Conservation (phyloP, 225 moss, liverwort and hornwort species). For the Polytrichum commune region DNA sequence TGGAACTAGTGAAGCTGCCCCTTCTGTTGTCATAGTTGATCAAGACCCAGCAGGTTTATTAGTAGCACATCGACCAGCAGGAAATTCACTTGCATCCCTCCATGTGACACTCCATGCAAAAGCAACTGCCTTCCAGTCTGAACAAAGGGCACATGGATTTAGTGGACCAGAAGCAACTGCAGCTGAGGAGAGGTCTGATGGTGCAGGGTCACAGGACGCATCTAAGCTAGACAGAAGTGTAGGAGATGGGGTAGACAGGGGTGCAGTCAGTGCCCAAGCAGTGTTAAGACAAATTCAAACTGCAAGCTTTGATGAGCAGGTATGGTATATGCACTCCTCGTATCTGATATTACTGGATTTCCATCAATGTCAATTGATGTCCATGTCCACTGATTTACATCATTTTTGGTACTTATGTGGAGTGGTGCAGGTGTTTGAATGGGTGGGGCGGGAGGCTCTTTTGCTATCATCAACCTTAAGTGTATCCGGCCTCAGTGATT, state of each 20-base stretch:
- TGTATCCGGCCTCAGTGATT: slow-evolving; percentile 86
- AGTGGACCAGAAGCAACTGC: slow-evolving; percentile 10
- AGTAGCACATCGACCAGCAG: slow-evolving; percentile 59
- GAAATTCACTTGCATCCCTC: slow-evolving; percentile 64
- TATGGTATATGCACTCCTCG: slow-evolving; percentile 1
- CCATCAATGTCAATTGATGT: too few relatives aligned
- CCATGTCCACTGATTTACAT: too few relatives aligned
- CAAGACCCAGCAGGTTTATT: slow-evolving; percentile 81
- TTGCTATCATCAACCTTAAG: slow-evolving; percentile 74
- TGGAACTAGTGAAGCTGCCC: slow-evolving; percentile 54
- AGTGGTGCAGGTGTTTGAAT: slow-evolving; percentile 81
- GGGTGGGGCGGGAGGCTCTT: slow-evolving; percentile 91
- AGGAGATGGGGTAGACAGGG: slow-evolving; percentile 87
- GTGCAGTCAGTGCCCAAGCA: slow-evolving; percentile 85
- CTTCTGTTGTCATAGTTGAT: slow-evolving; percentile 72
- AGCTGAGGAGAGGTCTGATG: slow-evolving; percentile 29
- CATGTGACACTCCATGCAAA: slow-evolving; percentile 59
- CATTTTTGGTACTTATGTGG: too few relatives aligned
- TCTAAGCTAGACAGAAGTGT: slow-evolving; percentile 55
- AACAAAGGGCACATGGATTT: slow-evolving; percentile 27
- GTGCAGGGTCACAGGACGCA: slow-evolving; percentile 26
- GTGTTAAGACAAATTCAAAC: slow-evolving; percentile 89
- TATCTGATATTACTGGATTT: too few relatives aligned
- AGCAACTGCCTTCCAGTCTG: slow-evolving; percentile 40
- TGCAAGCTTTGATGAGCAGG: slow-evolving; percentile 94